phyloP scores from a whole-genome alignment of 176 grass and related monocot genomes.

The Typha latifolia region DNA sequence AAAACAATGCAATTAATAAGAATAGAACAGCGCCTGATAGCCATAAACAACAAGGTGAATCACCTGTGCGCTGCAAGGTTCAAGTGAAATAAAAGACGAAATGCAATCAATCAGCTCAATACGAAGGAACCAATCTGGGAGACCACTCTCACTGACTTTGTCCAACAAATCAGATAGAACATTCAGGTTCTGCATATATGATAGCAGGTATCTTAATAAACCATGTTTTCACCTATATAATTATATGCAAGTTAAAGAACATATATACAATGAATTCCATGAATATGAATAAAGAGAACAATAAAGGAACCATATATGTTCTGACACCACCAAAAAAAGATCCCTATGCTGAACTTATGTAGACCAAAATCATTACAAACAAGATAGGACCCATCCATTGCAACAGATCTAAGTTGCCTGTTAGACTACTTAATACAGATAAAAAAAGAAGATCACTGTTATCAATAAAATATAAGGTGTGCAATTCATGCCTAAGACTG shows the following conservation, averaged over 20 bases:
- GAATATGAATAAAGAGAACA: too few species aligned
- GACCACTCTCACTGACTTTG: constrained; percentile 37
- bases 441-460: too few species aligned
- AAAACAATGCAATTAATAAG: neutral
- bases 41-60: neutral
- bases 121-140: constrained; percentile 59
- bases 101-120: constrained; percentile 77
- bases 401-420: too few species aligned
- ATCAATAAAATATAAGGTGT: too few species aligned
- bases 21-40: neutral
- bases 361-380: too few species aligned
- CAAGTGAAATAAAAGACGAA: constrained; percentile 60
- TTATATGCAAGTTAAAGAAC: neutral
- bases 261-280: too few species aligned
- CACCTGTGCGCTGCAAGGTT: constrained; percentile 69
- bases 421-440: too few species aligned
- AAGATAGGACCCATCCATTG: too few species aligned
- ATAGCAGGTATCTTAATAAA: constrained; percentile 21
- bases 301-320: too few species aligned
- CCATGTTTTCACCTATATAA: neutral
- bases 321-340: too few species aligned
- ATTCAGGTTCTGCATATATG: constrained; percentile 43
- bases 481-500: too few species aligned
- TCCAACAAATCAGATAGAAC: constrained; percentile 50
- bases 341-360: too few species aligned